Base-by-base conservation (phyloP, 2,329 filamentous ascomycete genomes). In the Colletotrichum sp. region DNA sequence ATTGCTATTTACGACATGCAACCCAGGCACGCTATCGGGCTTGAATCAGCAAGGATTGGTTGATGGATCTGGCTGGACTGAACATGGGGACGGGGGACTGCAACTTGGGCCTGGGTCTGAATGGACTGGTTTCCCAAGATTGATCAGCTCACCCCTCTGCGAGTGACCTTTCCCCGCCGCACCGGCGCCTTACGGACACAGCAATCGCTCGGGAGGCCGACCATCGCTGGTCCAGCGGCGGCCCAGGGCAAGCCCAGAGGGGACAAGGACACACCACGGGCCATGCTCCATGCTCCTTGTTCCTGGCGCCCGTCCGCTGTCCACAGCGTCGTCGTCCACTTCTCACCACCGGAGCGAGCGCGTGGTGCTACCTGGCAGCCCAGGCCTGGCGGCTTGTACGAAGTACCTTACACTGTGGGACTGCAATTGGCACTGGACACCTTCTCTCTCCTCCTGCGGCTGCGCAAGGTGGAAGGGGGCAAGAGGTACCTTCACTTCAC, bases 261-360 rank as follows among this genome's bases (percentile, higher is more conserved):
- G 74, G 59, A 74, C 65, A 55, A 62, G 57, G 73, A 68, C 30
- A 60, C 44, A 67, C 70, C 70, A 76, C 70, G 70, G 70, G 64
- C 73, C 70, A 76, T 44, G 73, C 73, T 73, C 69, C 57, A 72
- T 73, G 69, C 70, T 74, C 74, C 70, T 76, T 68, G 74, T 69
- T 73, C 74, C 73, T 75, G 73, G 73, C 63, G 44, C 70, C 68
- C 63, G 73, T 68, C 73, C 69, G 62, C 62, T 65, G 55, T 67
- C 70, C 70, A 68, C 65, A 44, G 65, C 57, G 24, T 44, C 60
- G 57, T 64, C 49, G 66, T 65, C 70, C 70, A 73, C 65, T 32
- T 16, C 68, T 30, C 64, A 72, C 63, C 73, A 73, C 69, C 34
- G 13, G 39, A 16, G 62, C 49, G 49, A 52, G 64, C 52, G 64